phyloP scores from a whole-genome alignment of 441 rosid species.

The Pelargonium australe region DNA sequence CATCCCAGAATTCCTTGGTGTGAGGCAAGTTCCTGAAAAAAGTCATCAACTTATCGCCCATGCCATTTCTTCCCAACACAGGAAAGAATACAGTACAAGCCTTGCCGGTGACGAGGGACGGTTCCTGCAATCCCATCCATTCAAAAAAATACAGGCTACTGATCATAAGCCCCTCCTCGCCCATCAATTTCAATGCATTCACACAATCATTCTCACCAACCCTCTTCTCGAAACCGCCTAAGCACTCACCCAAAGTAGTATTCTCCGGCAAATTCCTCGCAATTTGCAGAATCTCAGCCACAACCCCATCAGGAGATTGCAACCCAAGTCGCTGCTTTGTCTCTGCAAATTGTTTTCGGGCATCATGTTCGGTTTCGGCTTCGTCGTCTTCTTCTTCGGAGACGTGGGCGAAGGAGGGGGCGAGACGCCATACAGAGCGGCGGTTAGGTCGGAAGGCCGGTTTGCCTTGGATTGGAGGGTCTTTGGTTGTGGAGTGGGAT shows the following conservation, averaged over 20 bases:
- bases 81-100: constrained; percentile 70
- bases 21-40: constrained; percentile 56
- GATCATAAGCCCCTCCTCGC: constrained; percentile 40
- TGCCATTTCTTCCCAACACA: constrained; percentile 48
- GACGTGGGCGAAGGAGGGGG: too few relatives aligned
- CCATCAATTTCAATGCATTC: constrained; percentile 51
- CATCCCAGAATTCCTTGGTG: constrained; percentile 49
- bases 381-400: too few relatives aligned
- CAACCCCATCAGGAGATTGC: constrained; percentile 14
- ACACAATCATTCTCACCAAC: constrained; percentile 44
- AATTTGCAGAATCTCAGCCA: constrained; percentile 42
- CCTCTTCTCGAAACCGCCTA: constrained; percentile 37
- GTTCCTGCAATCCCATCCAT: constrained; percentile 82
- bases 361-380: too few relatives aligned
- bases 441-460: too few relatives aligned
- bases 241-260: constrained; percentile 53
- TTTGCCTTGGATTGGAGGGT: not conserved
- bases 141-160: constrained; percentile 62
- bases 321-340: too few relatives aligned
- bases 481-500: constrained; percentile 28
- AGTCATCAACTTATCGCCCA: constrained; percentile 54
- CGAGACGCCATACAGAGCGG: too few relatives aligned
- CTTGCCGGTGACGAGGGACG: constrained; percentile 53
- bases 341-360: too few relatives aligned
- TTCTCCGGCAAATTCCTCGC: constrained; percentile 49